These are phyloP conservation scores for Thymus mandschuricus DNA, from an alignment of 257 asterid species.

Conservation along the genomic window DNA sequence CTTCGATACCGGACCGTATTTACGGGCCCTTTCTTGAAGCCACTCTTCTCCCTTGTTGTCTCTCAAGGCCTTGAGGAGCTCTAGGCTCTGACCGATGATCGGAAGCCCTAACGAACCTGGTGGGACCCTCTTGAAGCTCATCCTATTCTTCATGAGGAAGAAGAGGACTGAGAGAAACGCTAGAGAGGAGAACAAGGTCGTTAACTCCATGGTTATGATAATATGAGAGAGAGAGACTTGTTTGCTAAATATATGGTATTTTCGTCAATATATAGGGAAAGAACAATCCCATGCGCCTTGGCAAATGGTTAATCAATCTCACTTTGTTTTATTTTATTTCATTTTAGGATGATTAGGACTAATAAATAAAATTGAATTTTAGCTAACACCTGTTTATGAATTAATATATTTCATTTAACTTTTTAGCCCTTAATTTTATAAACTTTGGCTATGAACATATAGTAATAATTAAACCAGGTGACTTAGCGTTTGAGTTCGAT, in stretches of 20 bases:
- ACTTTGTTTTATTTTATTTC: too few relatives aligned
- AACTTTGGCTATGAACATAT: too few relatives aligned
- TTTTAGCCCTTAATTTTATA: too few relatives aligned
- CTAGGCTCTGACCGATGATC: conserved; percentile 21
- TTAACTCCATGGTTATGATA: not conserved
- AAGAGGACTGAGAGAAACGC: not conserved
- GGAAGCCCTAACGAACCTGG: conserved; percentile 12
- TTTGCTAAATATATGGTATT: not conserved
- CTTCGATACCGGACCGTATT: conserved; percentile 30
- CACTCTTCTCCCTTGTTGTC: conserved; percentile 8
- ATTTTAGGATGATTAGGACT: too few relatives aligned
- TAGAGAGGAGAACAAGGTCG: not conserved
- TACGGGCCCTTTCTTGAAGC: conserved; percentile 22
- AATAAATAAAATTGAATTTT: too few relatives aligned
- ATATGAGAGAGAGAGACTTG: too few relatives aligned
- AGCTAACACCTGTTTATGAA: too few relatives aligned
- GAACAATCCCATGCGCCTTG: too few relatives aligned
- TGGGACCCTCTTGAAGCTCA: not conserved
- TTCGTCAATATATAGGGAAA: not conserved
- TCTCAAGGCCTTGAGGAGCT: conserved; percentile 17
- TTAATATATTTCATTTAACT: too few relatives aligned
- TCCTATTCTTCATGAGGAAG: not conserved
- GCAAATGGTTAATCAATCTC: too few relatives aligned
- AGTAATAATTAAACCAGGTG: too few relatives aligned
- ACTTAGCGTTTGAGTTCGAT: too few relatives aligned